phyloP scores from a whole-genome alignment of 306 rosid genomes.

The Ormosia semicastrata region DNA sequence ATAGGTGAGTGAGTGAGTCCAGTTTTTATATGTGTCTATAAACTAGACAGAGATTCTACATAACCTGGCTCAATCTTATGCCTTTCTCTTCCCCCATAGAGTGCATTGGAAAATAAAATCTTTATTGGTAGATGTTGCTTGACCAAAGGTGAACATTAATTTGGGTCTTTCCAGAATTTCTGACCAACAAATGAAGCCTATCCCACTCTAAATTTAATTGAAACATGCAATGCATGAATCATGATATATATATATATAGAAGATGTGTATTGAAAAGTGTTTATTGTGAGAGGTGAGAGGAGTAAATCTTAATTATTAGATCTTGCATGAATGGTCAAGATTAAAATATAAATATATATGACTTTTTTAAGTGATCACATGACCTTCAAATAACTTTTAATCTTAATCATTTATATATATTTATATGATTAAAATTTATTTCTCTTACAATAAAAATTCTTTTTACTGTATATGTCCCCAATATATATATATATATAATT shows the following conservation, averaged over 20 bases:
- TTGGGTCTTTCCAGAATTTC: conserved; percentile 22
- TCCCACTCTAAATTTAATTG: conserved; percentile 21
- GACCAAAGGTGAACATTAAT: conserved; percentile 32
- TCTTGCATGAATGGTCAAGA: no score
- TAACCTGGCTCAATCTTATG: conserved; percentile 27
- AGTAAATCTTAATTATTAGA: no score
- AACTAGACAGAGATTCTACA: not conserved
- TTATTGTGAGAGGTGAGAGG: no score
- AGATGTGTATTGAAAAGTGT: no score
- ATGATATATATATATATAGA: not conserved
- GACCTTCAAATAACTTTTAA: no score
- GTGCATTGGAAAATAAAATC: conserved; percentile 31
- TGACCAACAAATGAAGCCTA: conserved; percentile 29
- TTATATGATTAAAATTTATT: no score
- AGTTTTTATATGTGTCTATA: not conserved
- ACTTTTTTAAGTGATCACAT: no score
- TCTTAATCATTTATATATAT: no score
- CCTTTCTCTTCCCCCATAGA: not conserved
- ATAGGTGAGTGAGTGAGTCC: not conserved
- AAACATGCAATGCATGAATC: conserved; percentile 25
- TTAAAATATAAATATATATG: no score
- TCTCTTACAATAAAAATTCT: no score
- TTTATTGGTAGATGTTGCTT: conserved; percentile 46
- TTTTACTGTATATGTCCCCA: no score
- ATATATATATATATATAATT: not conserved